phyloP scores from a whole-genome alignment of 441 rosid genomes.

The Flueggea neowawraea region DNA sequence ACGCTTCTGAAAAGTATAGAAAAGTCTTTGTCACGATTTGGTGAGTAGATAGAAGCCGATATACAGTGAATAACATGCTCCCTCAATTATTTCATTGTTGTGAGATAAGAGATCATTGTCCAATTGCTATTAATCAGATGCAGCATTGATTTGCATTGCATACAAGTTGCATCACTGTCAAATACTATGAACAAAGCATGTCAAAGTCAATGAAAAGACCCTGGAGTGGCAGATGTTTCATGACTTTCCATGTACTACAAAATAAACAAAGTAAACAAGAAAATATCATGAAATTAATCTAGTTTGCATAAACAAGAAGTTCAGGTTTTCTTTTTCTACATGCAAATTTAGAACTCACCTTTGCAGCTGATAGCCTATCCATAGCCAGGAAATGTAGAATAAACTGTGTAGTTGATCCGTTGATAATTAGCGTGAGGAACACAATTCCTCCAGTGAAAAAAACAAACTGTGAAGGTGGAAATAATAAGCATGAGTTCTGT shows the following conservation, averaged over 20 bases:
- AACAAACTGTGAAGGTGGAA: conserved; percentile 52
- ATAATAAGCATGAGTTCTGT: conserved; percentile 9
- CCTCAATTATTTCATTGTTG: no score
- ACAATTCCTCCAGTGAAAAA: conserved; percentile 97
- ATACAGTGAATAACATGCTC: no score
- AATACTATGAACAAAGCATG: no score
- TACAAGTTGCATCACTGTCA: no score
- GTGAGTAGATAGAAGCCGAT: no score
- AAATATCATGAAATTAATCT: neutral
- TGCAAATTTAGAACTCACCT: conserved; percentile 41
- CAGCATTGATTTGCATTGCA: no score
- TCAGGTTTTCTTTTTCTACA: neutral
- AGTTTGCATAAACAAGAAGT: neutral
- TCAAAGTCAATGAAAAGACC: no score
- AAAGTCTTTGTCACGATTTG: no score
- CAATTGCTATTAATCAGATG: no score
- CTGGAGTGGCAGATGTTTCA: neutral
- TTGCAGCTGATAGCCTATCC: conserved; percentile 67
- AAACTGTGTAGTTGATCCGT: conserved; percentile 91
- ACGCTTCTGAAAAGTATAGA: conserved; percentile 43
- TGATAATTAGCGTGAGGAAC: conserved; percentile 79
- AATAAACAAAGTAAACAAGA: neutral
- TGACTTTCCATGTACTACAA: neutral
- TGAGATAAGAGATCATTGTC: no score
- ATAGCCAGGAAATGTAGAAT: conserved; percentile 62